Percentiles rank a stretch among this genome's conserved stretches.
phyloP scores from a whole-genome alignment of 176 grass and related monocot genomes.

The Urochloa ruziziensis region DNA sequence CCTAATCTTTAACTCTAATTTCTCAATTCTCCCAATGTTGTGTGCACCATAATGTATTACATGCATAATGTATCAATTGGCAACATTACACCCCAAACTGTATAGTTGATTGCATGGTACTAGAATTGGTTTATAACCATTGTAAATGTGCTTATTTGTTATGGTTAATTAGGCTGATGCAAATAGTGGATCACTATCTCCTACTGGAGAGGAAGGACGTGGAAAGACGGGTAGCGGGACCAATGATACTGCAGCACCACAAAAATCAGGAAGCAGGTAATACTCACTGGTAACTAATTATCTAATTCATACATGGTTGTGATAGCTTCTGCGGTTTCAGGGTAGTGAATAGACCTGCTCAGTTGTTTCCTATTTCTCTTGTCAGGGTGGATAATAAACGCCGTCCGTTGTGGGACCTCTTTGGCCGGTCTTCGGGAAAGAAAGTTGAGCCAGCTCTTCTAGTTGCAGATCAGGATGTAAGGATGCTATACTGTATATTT shows the following conservation, averaged over 20 bases:
- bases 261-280: constrained; percentile 54
- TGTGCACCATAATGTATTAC: not conserved
- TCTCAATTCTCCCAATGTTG: not conserved
- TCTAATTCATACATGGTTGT: constrained; percentile 11
- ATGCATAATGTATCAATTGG: not conserved
- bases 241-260: constrained; percentile 29
- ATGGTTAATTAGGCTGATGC: constrained; percentile 56
- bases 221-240: constrained; percentile 24
- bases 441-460: constrained; percentile 38
- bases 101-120: not conserved
- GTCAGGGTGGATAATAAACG: constrained; percentile 59
- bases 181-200: constrained; percentile 43
- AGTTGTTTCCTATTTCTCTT: constrained; percentile 15
- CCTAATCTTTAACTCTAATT: not conserved
- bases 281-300: constrained; percentile 11
- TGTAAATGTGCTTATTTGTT: constrained; percentile 21
- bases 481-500: constrained; percentile 23
- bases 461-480: constrained; percentile 61
- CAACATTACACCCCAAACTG: not conserved
- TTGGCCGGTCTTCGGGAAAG: constrained; percentile 42
- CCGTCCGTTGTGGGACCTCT: constrained; percentile 55
- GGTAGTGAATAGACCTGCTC: constrained; percentile 1
- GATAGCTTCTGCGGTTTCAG: constrained; percentile 25
- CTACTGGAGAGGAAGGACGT: constrained; percentile 47
- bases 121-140: not conserved